Percentiles rank a stretch among this genome's conserved stretches.
phyloP scores from a whole-genome alignment of 495 filamentous ascomycete species.

The Penicillium turbatum region DNA sequence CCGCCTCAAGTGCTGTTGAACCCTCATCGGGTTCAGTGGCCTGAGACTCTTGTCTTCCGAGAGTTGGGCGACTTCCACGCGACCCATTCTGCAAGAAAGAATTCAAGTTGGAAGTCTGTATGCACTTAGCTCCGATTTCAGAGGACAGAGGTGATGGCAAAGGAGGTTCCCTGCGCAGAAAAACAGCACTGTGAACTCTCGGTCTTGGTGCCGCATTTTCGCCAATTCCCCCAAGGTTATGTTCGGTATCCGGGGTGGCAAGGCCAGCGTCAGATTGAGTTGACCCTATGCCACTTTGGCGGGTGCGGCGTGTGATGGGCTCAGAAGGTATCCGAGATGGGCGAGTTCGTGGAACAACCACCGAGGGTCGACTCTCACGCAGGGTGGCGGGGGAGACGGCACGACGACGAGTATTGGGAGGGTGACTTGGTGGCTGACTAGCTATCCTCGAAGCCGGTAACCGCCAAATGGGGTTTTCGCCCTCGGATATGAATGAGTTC shows the following conservation, averaged over 20 bases:
- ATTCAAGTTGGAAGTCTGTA: conserved; percentile 10
- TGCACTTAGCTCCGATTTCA: conserved; percentile 26
- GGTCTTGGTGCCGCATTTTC: conserved; percentile 28
- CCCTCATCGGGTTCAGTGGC: conserved; percentile 3
- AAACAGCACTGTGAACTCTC: conserved; percentile 34
- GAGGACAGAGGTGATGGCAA: conserved; percentile 40
- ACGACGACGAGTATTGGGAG: conserved; percentile 39
- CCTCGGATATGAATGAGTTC: conserved; percentile 36
- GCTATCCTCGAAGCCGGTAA: conserved; percentile 24
- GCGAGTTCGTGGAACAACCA: conserved; percentile 27
- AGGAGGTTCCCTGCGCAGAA: conserved; percentile 33
- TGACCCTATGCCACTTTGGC: conserved; percentile 26
- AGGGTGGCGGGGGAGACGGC: conserved; percentile 57
- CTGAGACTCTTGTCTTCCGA: conserved; percentile 10
- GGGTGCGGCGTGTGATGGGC: conserved; percentile 31
- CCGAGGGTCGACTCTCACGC: conserved; percentile 50
- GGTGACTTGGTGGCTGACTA: conserved; percentile 25
- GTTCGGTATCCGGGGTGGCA: conserved; percentile 44
- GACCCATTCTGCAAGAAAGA: conserved; percentile 13
- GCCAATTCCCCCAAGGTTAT: conserved; percentile 25
- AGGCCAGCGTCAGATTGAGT: conserved; percentile 35
- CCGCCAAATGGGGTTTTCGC: conserved; percentile 24
- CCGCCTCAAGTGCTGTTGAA: conserved; percentile 13
- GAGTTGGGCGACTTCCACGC: conserved; percentile 4
- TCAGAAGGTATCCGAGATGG: conserved; percentile 34